Base-by-base conservation (phyloP, 2,329 filamentous ascomycete genomes). In the Ustilaginoidea virens region DNA sequence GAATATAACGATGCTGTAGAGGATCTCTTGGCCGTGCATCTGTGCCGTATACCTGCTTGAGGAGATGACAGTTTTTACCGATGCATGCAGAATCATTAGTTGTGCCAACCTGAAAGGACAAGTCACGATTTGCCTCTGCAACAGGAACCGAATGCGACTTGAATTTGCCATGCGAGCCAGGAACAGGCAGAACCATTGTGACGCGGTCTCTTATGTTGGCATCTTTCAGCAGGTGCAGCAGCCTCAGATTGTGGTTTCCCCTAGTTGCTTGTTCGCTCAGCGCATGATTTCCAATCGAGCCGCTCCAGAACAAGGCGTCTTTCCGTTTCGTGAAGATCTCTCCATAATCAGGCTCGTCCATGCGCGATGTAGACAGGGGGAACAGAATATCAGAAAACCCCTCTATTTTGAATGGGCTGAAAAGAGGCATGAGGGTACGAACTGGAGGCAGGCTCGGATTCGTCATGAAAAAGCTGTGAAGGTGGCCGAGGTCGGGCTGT, bases 341-440 rank as follows among this genome's bases (percentile, higher is more conserved):
- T 16, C 43, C 44, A 5, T 56, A 42, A 19, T 61, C 55, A 1
- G 61, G 57, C 4, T 63, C 52, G 2, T 63, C 60, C 10, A 37
- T 34, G 14, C 39, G 33, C 10, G 16, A 67, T 63, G 34, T 30
- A 29, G 40, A 63, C 58, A 69, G 44, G 0, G 82, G 81, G 29
- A 85, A 77, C 14, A 86, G 52, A 19, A 92, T 80, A 45, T 92
- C 82, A 37, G 66, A 71, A 52, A 80, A 87, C 4, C 74, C 73
- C 25, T 68, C 61, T 2, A 75, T 70, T 41, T 82, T 83, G 27
- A 72, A 75, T 33, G 79, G 66, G 36, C 80, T 80, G 52, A 90
- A 90, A 8, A 90, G 58, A 0, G 82, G 82, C 2, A 79, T 52
- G 4, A 90, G 60, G 13, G 74, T 61, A 35, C 70, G 65, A 1